Base-by-base conservation (phyloP, 2,329 filamentous ascomycete species). In the Nothophoma quercina region DNA sequence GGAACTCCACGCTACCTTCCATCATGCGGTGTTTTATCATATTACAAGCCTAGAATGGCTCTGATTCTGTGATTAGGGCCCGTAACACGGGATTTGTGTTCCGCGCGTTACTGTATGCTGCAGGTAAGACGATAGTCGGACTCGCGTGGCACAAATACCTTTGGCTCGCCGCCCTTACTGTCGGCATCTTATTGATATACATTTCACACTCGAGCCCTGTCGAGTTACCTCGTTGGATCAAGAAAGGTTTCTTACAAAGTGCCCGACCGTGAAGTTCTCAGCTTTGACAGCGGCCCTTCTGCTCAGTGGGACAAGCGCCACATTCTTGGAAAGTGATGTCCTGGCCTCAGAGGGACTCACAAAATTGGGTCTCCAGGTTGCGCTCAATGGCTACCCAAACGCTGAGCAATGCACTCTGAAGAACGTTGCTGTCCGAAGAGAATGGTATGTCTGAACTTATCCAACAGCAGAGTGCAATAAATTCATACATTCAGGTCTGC, bases 401-500 rank as follows among this genome's bases (percentile, higher is more conserved):
- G n/a, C 62, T 15, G 32, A 56, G 13, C 63, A 56, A 18, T 78
- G 76, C 56, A 77, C 66, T 1, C 49, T 76, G 13, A 49, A 69
- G 5, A 80, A 76, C 49, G 71, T 71, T 1, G 64, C 67, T 3
- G 62, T 78, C 4, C 69, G 79, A 39, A 66, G 67, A 56, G 78
- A 81, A 68, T 81, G 79, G 79, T 77, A 38, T 34, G 61, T 56
- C 19, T 8, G 23, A 13, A 5, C 5, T 13, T 4, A 10, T 25
- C 16, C 4, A 4, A 12, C 4, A 9, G n/a, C 5, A 16, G 18
- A 21, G 9, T 23, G 16, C 18, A 9, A 22, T 5, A 32, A 13
- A 26, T n/a, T 12, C 7, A 22, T n/a, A 26, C 4, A 12, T 4
- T 16, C 26, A 70, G 67, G 67, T 59, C 62, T 15, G 40, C 36